These are phyloP conservation scores for Fagus crenata DNA, from an alignment of 306 rosid species.

Conservation along the genomic window DNA sequence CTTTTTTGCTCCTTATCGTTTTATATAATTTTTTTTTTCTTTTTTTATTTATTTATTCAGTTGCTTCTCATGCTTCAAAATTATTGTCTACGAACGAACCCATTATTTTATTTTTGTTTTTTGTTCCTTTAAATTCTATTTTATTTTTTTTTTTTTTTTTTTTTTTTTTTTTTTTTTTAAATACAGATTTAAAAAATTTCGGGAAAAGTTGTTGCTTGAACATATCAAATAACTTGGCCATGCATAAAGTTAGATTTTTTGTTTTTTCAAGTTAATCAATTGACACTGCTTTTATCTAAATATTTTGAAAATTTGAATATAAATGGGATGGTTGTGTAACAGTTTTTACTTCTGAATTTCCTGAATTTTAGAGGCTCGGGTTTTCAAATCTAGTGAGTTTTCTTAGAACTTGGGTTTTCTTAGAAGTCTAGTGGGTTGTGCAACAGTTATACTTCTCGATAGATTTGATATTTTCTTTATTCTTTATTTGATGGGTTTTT, in stretches of 20 bases:
- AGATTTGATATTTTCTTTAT: slow-evolving; percentile 2
- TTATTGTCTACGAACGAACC: slow-evolving; percentile 27
- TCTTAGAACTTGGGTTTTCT: neutral
- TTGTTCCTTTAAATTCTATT: slow-evolving; percentile 29
- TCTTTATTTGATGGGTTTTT: slow-evolving; percentile 25
- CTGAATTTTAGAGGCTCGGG: slow-evolving; percentile 13
- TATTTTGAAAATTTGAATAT: slow-evolving; percentile 19
- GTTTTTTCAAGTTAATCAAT: slow-evolving; percentile 31
- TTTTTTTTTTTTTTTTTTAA: slow-evolving; percentile 32
- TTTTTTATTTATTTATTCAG: neutral
- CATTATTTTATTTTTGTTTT: slow-evolving; percentile 24
- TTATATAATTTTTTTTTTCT: neutral
- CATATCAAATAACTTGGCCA: slow-evolving; percentile 17
- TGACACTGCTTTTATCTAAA: slow-evolving; percentile 23
- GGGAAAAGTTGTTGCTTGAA: slow-evolving; percentile 34
- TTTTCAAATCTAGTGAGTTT: no score
- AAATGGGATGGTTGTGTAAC: slow-evolving; percentile 28
- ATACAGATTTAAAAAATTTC: slow-evolving; percentile 26
- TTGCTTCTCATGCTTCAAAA: slow-evolving; percentile 27
- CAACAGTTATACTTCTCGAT: slow-evolving; percentile 20
- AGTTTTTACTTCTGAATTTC: slow-evolving; percentile 20
- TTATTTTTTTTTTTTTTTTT: no score
- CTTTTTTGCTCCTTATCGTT: slow-evolving; percentile 35
- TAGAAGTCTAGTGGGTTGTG: slow-evolving; percentile 22
- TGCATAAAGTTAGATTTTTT: slow-evolving; percentile 6